Base-by-base conservation (phyloP, 2,329 filamentous ascomycete species). In the Colletotrichum horii region DNA sequence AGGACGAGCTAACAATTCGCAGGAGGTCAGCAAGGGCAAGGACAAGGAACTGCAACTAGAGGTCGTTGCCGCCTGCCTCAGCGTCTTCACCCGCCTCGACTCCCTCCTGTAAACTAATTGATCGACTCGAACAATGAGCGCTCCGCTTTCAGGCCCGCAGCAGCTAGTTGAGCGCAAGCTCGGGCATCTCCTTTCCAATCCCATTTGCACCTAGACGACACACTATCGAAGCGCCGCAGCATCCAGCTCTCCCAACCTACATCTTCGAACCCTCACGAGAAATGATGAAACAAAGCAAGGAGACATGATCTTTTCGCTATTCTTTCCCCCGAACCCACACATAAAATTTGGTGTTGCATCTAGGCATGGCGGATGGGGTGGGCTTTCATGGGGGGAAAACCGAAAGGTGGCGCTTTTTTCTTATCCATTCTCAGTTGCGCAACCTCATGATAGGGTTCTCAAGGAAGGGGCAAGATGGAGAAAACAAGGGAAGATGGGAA, bases 31-130 rank as follows among this genome's bases (percentile, higher is more conserved):
- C 85, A 94, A 92, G 77, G 91, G 91, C 82, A 98, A 97, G 85
- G 96, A 98, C 80, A 97, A 95, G 88, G 97, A 99, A 84, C 90
- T 98, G 81, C 97, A 98, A 85, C 91, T 99, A 78, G 97, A 99
- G 91, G 96, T 98, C 82, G 95, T 99, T 70, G 96, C 97, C 68
- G 97, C 97, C 79, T 98, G 97, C 85, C 88, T 99, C 85, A 98
- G 94, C 87, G 97, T 99, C 82, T 99, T 99, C 85, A 99, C 97
- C 78, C 93, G 96, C 83, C 94, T 99, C 81, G 97, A 99, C 88
- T 98, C 97, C 67, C 90, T 99, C 77, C 93, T 99, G 84, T 99
- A 91, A 87, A 76, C 68, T 52, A 72, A 68, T 66, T 67, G 56
- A 78, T n/a, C 52, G 52, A 71, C 61, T 34, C 64, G 11, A 75